phyloP scores from a whole-genome alignment of 345 rosid species.

The Bretschneidera sinensis region DNA sequence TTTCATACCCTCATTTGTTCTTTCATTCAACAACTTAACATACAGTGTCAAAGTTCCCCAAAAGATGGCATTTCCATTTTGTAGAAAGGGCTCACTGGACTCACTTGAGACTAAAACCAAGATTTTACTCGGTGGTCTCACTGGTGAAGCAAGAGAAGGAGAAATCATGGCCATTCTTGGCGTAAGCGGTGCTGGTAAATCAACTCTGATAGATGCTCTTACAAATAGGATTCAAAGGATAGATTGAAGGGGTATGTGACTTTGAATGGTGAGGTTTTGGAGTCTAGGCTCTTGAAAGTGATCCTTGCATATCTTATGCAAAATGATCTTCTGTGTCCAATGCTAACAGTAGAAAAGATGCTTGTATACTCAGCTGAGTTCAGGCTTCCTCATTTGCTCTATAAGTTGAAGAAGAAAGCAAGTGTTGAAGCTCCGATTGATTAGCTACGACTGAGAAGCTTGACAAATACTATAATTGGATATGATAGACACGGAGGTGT shows the following conservation, averaged over 20 bases:
- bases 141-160: constrained; percentile 68
- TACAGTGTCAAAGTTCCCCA: constrained; percentile 56
- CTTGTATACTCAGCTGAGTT: constrained; percentile 93
- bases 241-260: constrained; percentile 72
- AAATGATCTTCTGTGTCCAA: constrained; percentile 87
- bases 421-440: constrained; percentile 87
- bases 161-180: constrained; percentile 94
- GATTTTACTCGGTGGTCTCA: constrained; percentile 43
- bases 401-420: constrained; percentile 59
- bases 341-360: constrained; percentile 91
- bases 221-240: constrained; percentile 72
- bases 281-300: constrained; percentile 65
- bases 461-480: constrained; percentile 82
- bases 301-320: constrained; percentile 96
- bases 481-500: constrained; percentile 94
- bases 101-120: constrained; percentile 27
- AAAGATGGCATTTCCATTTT: constrained; percentile 30
- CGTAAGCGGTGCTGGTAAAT: constrained; percentile 92
- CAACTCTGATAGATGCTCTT: constrained; percentile 84
- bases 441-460: constrained; percentile 66
- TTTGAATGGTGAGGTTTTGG: constrained; percentile 71
- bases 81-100: constrained; percentile 23
- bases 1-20: constrained; percentile 52
- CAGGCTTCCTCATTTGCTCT: constrained; percentile 80
- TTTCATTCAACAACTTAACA: constrained; percentile 57